Conservation (phyloP, 495 filamentous ascomycete species). For the Trichoderma asperelloides region DNA sequence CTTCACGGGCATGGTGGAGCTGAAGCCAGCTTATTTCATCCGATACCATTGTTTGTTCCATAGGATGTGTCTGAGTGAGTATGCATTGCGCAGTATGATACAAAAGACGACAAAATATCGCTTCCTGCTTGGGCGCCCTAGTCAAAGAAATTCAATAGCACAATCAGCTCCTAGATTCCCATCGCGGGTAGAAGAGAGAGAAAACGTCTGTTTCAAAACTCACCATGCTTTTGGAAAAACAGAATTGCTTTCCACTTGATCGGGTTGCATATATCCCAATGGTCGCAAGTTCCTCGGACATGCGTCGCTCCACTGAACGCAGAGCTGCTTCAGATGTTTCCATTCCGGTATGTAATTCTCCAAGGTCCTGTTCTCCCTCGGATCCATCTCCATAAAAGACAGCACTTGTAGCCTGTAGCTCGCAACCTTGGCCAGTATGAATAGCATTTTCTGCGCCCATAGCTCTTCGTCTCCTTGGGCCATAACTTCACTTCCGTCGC, state of each 20-base stretch:
- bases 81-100: slow-evolving; percentile 80
- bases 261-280: slow-evolving; percentile 63
- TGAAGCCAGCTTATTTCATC: slow-evolving; percentile 62
- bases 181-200: neutral
- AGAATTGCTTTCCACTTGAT: slow-evolving; percentile 57
- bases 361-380: slow-evolving; percentile 22
- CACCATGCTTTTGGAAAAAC: slow-evolving; percentile 84
- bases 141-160: no score
- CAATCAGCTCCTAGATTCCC: neutral
- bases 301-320: slow-evolving; percentile 69
- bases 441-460: slow-evolving; percentile 89
- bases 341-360: slow-evolving; percentile 67
- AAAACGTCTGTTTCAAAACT: slow-evolving; percentile 22
- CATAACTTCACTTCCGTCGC: slow-evolving; percentile 9
- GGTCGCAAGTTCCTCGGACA: slow-evolving; percentile 83
- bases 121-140: slow-evolving; percentile 74
- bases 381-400: neutral
- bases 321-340: slow-evolving; percentile 62
- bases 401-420: slow-evolving; percentile 45
- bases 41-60: slow-evolving; percentile 37
- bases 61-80: slow-evolving; percentile 71
- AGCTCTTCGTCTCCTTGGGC: slow-evolving; percentile 44
- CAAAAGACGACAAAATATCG: slow-evolving; percentile 76
- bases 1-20: slow-evolving; percentile 63
- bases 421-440: slow-evolving; percentile 78